Evolutionary conservation across 2,329 filamentous ascomycete species (phyloP).

Genomic region (Proliferodiscus dingleyae): DNA sequence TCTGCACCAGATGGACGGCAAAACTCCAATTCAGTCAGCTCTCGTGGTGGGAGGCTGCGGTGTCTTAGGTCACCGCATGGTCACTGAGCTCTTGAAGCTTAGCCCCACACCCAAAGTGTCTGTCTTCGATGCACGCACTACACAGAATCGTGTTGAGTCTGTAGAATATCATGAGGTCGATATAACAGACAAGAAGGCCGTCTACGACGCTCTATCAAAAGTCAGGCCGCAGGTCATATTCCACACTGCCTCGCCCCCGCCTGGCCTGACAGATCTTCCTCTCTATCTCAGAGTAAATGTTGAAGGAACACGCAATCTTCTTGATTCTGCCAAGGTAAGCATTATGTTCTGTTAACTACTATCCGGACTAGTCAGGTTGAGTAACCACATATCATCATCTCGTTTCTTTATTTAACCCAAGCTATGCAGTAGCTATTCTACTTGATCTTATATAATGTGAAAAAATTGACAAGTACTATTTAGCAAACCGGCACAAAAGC

Average conservation of each 20-base stretch:
- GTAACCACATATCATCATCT: no score
- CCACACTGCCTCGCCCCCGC: constrained; percentile 42
- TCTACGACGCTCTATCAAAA: constrained; percentile 37
- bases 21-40: constrained; percentile 36
- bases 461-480: not conserved
- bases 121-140: constrained; percentile 67
- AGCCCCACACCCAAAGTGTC: constrained; percentile 46
- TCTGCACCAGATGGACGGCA: not conserved
- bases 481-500: constrained; percentile 39
- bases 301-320: constrained; percentile 43
- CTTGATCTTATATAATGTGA: no score
- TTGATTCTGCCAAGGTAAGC: constrained; percentile 48
- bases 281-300: constrained; percentile 45
- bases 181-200: constrained; percentile 39
- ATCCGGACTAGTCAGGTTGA: no score
- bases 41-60: constrained; percentile 77
- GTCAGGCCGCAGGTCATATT: constrained; percentile 42
- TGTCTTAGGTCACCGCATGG: constrained; percentile 77
- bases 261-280: constrained; percentile 33
- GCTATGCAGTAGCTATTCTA: no score
- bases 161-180: constrained; percentile 45
- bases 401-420: no score
- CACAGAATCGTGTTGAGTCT: constrained; percentile 53
- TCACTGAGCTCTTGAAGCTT: constrained; percentile 58
- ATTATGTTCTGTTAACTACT: constrained; percentile 34